phyloP scores from a whole-genome alignment of 2,329 filamentous ascomycete species.

The Ophiostoma populinum region DNA sequence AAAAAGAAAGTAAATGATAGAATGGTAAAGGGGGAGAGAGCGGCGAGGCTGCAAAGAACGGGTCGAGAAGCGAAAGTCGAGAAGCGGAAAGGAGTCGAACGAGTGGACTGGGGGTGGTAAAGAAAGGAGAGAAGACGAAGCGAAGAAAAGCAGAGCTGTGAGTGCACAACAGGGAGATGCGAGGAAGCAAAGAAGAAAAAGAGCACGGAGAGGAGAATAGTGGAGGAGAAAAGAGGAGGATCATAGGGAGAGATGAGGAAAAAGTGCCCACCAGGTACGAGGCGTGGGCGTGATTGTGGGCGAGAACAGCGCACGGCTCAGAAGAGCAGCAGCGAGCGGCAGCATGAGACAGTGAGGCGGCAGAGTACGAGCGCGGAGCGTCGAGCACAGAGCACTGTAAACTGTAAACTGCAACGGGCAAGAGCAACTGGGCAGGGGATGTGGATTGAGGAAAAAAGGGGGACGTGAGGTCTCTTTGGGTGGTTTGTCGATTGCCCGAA shows the following conservation, averaged over 20 bases:
- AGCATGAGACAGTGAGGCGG: no score
- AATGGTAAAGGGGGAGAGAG: conserved; percentile 20
- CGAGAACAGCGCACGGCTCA: no score
- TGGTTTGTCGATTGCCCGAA: conserved; percentile 21
- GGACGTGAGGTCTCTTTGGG: conserved; percentile 13
- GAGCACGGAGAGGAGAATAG: conserved; percentile 12
- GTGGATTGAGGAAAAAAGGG: conserved; percentile 13
- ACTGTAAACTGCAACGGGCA: conserved; percentile 1
- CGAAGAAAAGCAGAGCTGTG: conserved; percentile 7
- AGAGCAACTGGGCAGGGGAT: conserved; percentile 8
- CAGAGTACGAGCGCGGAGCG: no score
- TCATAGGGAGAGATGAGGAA: conserved; percentile 4
- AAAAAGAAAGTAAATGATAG: conserved; percentile 13
- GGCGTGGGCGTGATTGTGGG: no score
- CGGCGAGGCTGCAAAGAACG: no score
- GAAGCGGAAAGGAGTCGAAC: conserved; percentile 8
- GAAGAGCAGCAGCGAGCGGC: no score
- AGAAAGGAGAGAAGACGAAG: conserved; percentile 9
- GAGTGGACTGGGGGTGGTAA: conserved; percentile 4
- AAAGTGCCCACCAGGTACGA: not conserved
- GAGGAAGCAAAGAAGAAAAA: conserved; percentile 11
- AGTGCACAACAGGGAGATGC: conserved; percentile 3
- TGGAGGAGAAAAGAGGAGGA: conserved; percentile 6
- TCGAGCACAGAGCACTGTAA: not conserved
- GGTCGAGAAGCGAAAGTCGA: conserved; percentile 11